A percentile compares a stretch with the other conserved stretches of the same genome.
Evolutionary conservation across 2,329 filamentous ascomycete genomes (phyloP).

Genomic region (Hypoxylon sp.): DNA sequence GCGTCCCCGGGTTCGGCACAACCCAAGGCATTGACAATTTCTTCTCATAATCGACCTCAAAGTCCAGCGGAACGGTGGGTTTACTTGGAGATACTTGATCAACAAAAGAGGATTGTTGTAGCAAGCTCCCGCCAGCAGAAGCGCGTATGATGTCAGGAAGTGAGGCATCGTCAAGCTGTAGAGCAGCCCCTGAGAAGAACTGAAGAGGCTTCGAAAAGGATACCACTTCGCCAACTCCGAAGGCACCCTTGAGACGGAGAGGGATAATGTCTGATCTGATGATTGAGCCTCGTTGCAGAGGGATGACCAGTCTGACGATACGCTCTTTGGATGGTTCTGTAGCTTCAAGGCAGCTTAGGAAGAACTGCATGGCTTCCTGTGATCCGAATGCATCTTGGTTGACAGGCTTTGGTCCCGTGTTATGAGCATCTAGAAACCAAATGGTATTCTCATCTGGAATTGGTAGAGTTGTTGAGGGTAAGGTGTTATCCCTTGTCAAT

Average conservation of each 20-base stretch:
- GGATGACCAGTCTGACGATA: conserved; percentile 36
- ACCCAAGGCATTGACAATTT: conserved; percentile 40
- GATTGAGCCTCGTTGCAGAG: conserved; percentile 35
- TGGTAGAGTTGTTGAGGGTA: neutral
- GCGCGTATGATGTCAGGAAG: conserved; percentile 33
- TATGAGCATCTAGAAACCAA: conserved; percentile 1
- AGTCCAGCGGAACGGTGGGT: conserved; percentile 8
- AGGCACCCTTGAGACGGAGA: conserved; percentile 37
- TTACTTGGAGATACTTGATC: neutral
- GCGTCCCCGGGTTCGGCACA: conserved; percentile 18
- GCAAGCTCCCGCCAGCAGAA: conserved; percentile 38
- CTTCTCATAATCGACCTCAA: conserved; percentile 37
- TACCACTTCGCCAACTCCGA: conserved; percentile 29
- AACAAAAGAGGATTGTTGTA: conserved; percentile 8
- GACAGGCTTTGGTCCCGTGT: conserved; percentile 3
- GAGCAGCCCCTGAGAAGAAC: conserved; percentile 24
- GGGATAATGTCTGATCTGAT: conserved; percentile 41
- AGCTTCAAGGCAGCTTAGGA: conserved; percentile 33
- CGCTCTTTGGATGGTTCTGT: conserved; percentile 12
- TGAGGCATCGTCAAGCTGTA: conserved; percentile 20
- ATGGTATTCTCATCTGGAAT: neutral
- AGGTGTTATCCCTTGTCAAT: conserved; percentile 20
- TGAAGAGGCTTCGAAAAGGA: conserved; percentile 38
- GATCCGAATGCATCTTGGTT: conserved; percentile 27
- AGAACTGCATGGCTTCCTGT: conserved; percentile 29